Conservation (phyloP, 2,329 filamentous ascomycete species). For the Xylariaceae sp. region DNA sequence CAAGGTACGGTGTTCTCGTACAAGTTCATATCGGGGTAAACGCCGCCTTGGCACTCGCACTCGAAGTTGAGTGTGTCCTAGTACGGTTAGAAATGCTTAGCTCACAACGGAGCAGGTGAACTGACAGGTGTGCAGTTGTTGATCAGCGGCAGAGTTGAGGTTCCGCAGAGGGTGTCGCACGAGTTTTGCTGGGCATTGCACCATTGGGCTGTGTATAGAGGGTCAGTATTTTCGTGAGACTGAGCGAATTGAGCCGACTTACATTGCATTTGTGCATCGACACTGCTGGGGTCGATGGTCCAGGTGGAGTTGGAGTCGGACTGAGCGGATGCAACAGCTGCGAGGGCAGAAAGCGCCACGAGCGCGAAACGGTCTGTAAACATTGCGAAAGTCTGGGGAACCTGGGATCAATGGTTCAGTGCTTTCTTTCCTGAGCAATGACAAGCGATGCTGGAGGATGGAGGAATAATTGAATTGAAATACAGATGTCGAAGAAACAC, state of each 20-base stretch:
- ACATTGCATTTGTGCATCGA: conserved; percentile 36
- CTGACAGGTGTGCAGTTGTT: conserved; percentile 49
- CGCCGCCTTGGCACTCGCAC: conserved; percentile 49
- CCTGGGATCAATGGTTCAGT: too few species aligned
- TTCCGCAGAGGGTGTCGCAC: conserved; percentile 46
- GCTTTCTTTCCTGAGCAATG: too few species aligned
- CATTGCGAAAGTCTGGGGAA: conserved; percentile 20
- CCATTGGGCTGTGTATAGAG: conserved; percentile 39
- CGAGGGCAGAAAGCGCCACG: conserved; percentile 42
- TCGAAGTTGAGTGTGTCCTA: conserved; percentile 39
- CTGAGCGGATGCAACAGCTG: conserved; percentile 41
- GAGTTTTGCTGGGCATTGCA: conserved; percentile 49
- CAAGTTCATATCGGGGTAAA: conserved; percentile 48
- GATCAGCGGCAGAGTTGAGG: conserved; percentile 28
- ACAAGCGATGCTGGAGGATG: too few species aligned
- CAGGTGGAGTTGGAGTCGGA: conserved; percentile 39
- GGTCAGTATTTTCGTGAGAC: conserved; percentile 16
- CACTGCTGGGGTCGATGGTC: conserved; percentile 38
- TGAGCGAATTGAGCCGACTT: conserved; percentile 19
- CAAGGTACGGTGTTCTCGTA: conserved; percentile 48
- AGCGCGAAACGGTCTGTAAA: conserved; percentile 33
- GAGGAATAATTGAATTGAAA: too few species aligned
- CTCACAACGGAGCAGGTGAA: too few species aligned
- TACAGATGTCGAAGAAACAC: too few species aligned
- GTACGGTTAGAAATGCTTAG: neutral